These are phyloP conservation scores for Saccharomycopsis guyanensis DNA, from an alignment of 805 yeast species.

Conservation along the genomic window DNA sequence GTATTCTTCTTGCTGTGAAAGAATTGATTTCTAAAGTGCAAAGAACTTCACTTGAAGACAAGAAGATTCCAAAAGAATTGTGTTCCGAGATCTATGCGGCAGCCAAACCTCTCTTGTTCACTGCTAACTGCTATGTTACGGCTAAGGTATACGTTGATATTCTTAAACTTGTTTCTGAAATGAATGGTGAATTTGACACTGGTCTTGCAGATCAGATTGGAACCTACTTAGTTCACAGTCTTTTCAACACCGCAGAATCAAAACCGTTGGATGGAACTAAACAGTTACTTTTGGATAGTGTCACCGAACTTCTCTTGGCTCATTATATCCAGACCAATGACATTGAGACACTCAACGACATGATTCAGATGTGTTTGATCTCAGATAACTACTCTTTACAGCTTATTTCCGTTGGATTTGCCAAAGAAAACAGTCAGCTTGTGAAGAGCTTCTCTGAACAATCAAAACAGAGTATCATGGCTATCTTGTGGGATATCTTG, in stretches of 20 bases:
- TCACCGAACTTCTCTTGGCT: conserved; percentile 28
- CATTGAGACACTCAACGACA: conserved; percentile 23
- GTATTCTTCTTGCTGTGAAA: conserved; percentile 43
- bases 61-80: conserved; percentile 13
- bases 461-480: conserved; percentile 12
- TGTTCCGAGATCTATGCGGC: conserved; percentile 9
- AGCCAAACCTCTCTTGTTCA: conserved; percentile 19
- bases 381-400: conserved; percentile 42
- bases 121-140: conserved; percentile 29
- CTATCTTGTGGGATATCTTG: conserved; percentile 25
- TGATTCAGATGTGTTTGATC: conserved; percentile 30
- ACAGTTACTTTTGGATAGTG: conserved; percentile 36
- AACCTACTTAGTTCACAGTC: neutral
- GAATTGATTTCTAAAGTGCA: conserved; percentile 25
- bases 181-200: conserved; percentile 3
- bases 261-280: conserved; percentile 38
- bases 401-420: conserved; percentile 31
- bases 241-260: neutral
- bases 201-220: conserved; percentile 2
- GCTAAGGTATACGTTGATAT: conserved; percentile 30
- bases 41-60: conserved; percentile 4
- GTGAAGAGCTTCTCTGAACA: neutral
- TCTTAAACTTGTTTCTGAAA: conserved; percentile 20
- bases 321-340: conserved; percentile 13
- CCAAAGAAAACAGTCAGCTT: conserved; percentile 2